Conservation (phyloP, 169 alveolate species). For the Amoebophrya sp. region DNA sequence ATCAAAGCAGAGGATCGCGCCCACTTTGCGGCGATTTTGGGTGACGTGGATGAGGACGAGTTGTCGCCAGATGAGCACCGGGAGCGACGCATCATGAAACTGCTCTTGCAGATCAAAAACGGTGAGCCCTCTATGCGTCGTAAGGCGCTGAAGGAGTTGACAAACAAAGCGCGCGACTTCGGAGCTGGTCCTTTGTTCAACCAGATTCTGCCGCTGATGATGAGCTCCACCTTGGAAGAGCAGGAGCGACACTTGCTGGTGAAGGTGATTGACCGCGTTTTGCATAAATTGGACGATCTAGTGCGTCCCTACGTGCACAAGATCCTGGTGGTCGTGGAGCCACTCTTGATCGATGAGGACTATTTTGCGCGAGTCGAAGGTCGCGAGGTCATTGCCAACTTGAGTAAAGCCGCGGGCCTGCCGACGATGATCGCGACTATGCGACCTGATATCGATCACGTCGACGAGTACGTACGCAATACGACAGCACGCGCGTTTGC, state of each 20-base stretch:
- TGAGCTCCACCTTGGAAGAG: slow-evolving; percentile 72
- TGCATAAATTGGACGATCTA: slow-evolving; percentile 88
- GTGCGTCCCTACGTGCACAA: slow-evolving; percentile 98
- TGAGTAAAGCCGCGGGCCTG: slow-evolving; percentile 43
- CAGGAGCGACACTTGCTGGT: slow-evolving; percentile 98
- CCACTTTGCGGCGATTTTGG: slow-evolving; percentile 44
- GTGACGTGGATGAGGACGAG: slow-evolving; percentile 82
- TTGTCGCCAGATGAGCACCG: slow-evolving; percentile 88
- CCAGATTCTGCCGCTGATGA: slow-evolving; percentile 94
- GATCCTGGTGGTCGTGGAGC: slow-evolving; percentile 96
- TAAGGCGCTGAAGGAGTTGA: slow-evolving; percentile 86
- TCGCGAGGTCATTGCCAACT: slow-evolving; percentile 52
- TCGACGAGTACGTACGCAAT: slow-evolving; percentile 97
- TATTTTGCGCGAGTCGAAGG: slow-evolving; percentile 99
- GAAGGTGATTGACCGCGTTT: slow-evolving; percentile 93
- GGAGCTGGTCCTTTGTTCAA: slow-evolving; percentile 95
- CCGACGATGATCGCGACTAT: slow-evolving; percentile 99
- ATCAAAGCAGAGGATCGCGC: slow-evolving; percentile 47
- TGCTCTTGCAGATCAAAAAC: slow-evolving; percentile 90
- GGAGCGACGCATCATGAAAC: slow-evolving; percentile 88
- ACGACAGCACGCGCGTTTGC: slow-evolving; percentile 97
- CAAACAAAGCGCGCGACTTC: slow-evolving; percentile 92
- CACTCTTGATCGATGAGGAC: slow-evolving; percentile 97
- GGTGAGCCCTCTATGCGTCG: slow-evolving; percentile 97
- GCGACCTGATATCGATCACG: slow-evolving; percentile 99